phyloP scores from a whole-genome alignment of 768 basidiomycete genomes.

The Trametes meyenii region DNA sequence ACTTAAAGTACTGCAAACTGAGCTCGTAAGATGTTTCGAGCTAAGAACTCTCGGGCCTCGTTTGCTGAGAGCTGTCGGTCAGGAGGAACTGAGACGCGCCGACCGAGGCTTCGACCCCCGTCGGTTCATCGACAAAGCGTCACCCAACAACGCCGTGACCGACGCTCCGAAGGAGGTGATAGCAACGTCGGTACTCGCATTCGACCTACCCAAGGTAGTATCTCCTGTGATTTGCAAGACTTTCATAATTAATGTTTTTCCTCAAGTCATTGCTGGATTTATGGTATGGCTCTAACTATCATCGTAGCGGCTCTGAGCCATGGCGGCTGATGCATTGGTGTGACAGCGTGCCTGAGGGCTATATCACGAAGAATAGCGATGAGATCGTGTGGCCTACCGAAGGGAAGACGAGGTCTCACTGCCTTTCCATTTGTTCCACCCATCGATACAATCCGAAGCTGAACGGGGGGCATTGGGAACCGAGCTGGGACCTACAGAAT shows the following conservation, averaged over 20 bases:
- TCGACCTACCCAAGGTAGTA: neutral
- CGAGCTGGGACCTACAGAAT: neutral
- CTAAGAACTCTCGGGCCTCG: neutral
- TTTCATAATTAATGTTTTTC: neutral
- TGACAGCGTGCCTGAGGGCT: neutral
- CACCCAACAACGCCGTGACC: neutral
- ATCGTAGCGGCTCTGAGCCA: too few species aligned
- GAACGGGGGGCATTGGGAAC: constrained; percentile 8
- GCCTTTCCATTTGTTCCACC: neutral
- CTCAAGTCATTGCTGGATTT: neutral
- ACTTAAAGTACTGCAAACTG: neutral
- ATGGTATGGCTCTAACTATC: neutral
- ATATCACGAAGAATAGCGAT: neutral
- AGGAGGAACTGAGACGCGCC: neutral
- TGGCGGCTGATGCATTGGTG: neutral
- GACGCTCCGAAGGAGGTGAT: neutral
- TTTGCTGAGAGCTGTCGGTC: neutral
- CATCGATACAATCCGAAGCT: constrained; percentile 10
- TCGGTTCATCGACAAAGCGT: neutral
- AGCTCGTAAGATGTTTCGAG: neutral
- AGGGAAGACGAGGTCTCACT: neutral
- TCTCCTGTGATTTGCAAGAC: neutral
- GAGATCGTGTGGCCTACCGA: constrained; percentile 13
- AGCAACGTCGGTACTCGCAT: neutral
- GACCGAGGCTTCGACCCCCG: neutral